Evolutionary conservation across 768 basidiomycete genomes (phyloP).

Genomic region (Mycena metata): DNA sequence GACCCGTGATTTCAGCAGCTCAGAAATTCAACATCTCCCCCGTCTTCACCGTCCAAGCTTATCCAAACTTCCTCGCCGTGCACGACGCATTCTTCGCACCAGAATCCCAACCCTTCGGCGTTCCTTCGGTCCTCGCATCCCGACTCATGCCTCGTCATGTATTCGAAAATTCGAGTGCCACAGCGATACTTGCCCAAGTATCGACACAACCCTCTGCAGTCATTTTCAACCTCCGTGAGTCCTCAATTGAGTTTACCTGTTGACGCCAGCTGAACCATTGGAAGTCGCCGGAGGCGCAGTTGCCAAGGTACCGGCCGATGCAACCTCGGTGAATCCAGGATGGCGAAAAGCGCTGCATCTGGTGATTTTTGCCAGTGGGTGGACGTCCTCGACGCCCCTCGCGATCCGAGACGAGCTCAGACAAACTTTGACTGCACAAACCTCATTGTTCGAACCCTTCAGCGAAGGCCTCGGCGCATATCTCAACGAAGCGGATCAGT

Average conservation of each 20-base stretch:
- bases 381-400: conserved; percentile 29
- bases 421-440: neutral
- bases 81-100: conserved; percentile 17
- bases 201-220: conserved; percentile 12
- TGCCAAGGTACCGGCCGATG: conserved; percentile 9
- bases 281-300: conserved; percentile 27
- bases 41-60: conserved; percentile 1
- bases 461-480: conserved; percentile 25
- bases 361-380: conserved; percentile 15
- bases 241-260: neutral
- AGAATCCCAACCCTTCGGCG: neutral
- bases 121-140: conserved; percentile 8
- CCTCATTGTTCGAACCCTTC: conserved; percentile 22
- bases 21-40: neutral
- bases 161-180: conserved; percentile 25
- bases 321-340: conserved; percentile 29
- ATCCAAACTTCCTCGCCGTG: conserved; percentile 14
- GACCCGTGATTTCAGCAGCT: conserved; percentile 10
- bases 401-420: neutral
- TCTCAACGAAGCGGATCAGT: conserved; percentile 31
- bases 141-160: conserved; percentile 27
- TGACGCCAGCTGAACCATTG: neutral
- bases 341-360: conserved; percentile 28
- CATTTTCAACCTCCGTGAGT: conserved; percentile 17
- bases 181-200: conserved; percentile 13